These are phyloP conservation scores for Leptomonas pyrrhocoris DNA, from an alignment of 208 protist species.

Conservation along the genomic window DNA sequence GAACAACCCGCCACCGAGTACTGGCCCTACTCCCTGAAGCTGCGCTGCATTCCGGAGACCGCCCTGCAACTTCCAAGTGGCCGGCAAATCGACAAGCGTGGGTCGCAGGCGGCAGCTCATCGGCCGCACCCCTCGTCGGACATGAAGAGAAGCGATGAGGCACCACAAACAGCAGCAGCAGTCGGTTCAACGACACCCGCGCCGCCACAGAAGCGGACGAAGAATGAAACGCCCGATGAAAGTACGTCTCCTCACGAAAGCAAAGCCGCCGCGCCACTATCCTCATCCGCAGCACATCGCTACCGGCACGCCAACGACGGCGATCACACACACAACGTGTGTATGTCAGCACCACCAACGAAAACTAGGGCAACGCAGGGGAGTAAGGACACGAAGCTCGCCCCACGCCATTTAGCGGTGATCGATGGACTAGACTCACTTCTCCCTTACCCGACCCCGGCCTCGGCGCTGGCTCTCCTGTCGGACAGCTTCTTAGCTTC, in stretches of 20 bases:
- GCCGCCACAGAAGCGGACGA: conserved; percentile 11
- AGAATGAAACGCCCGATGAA: not conserved
- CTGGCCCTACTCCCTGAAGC: conserved; percentile 69
- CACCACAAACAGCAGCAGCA: not conserved
- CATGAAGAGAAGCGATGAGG: not conserved
- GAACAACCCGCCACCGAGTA: conserved; percentile 3
- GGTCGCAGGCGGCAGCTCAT: not conserved
- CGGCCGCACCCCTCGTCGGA: not conserved
- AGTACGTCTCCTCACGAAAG: not conserved
- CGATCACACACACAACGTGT: too few relatives aligned
- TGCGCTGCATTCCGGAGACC: conserved; percentile 41
- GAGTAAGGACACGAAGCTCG: not conserved
- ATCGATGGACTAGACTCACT: conserved; percentile 21
- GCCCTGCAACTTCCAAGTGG: conserved; percentile 12
- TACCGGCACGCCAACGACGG: not conserved
- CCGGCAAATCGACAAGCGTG: not conserved
- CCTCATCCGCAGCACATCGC: not conserved
- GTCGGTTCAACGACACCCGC: not conserved
- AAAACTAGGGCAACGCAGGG: not conserved
- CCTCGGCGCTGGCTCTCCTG: conserved; percentile 41
- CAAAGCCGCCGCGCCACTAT: not conserved
- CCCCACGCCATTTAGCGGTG: conserved; percentile 8
- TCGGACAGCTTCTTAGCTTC: conserved; percentile 31
- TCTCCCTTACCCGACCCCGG: conserved; percentile 53
- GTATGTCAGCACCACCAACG: not conserved